phyloP scores from a whole-genome alignment of 805 yeast genomes.

The Kuraishia borneana region DNA sequence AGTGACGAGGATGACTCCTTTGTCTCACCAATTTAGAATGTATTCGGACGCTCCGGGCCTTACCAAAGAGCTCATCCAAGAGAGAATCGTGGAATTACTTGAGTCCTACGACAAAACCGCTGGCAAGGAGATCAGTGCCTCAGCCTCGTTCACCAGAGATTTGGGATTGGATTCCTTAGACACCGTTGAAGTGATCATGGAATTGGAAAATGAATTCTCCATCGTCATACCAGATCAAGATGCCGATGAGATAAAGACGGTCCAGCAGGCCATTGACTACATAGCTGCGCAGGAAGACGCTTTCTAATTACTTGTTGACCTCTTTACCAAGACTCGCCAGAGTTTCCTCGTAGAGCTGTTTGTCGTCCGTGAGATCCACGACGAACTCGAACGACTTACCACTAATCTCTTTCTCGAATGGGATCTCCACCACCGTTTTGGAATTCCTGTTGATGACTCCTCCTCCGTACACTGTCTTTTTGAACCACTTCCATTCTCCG shows the following conservation, averaged over 20 bases:
- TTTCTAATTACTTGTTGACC: conserved; percentile 12
- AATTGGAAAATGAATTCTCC: conserved; percentile 64
- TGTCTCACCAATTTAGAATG: not conserved
- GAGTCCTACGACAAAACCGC: conserved; percentile 54
- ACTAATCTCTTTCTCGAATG: conserved; percentile 15
- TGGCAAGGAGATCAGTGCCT: conserved; percentile 18
- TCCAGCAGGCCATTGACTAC: conserved; percentile 87
- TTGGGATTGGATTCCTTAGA: conserved; percentile 65
- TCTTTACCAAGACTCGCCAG: conserved; percentile 32
- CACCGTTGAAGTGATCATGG: conserved; percentile 62
- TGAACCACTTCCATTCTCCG: conserved; percentile 64
- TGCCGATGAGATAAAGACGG: conserved; percentile 88
- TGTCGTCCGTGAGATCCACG: conserved; percentile 21
- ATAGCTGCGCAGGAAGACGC: conserved; percentile 55
- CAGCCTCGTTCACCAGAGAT: conserved; percentile 50
- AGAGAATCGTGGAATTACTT: conserved; percentile 50
- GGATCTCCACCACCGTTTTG: conserved; percentile 21
- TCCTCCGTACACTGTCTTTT: conserved; percentile 30
- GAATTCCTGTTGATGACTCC: conserved; percentile 41
- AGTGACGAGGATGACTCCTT: too few species aligned
- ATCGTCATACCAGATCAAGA: conserved; percentile 81
- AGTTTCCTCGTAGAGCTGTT: conserved; percentile 31
- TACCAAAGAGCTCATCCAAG: conserved; percentile 24
- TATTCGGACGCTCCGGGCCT: conserved; percentile 2
- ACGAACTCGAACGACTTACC: conserved; percentile 6